Percentiles rank a stretch among this genome's conserved stretches.
Conservation (phyloP, 2,329 filamentous ascomycete genomes). For the Fusarium oxysporum region DNA sequence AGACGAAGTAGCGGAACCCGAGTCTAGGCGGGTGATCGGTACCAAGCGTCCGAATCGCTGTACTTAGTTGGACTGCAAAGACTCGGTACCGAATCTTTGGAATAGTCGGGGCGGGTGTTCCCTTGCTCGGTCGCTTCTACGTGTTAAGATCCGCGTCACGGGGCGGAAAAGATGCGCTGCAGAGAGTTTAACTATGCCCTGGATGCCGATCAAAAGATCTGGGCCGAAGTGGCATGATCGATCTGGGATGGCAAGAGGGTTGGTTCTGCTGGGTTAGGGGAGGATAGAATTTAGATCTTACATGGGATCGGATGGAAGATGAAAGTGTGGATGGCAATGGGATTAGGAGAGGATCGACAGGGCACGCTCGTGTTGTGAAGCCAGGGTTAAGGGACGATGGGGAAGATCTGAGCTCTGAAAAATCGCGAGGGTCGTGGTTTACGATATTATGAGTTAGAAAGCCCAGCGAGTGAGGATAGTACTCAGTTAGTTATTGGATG, state of each 20-base stretch:
- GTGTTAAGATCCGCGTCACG: constrained; percentile 2
- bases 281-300: constrained; percentile 15
- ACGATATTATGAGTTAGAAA: neutral
- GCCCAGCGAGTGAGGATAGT: neutral
- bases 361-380: constrained; percentile 16
- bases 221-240: constrained; percentile 20
- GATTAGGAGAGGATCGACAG: constrained; percentile 28
- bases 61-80: neutral
- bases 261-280: constrained; percentile 28
- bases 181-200: constrained; percentile 11
- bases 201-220: constrained; percentile 38
- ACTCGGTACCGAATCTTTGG: constrained; percentile 31
- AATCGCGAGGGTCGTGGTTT: neutral
- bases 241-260: constrained; percentile 10
- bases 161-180: neutral
- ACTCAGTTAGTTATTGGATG: neutral
- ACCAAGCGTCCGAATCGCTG: neutral
- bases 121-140: constrained; percentile 16
- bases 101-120: constrained; percentile 19
- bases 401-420: neutral
- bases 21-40: neutral
- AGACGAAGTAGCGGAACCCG: neutral
- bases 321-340: constrained; percentile 4
- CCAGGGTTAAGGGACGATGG: constrained; percentile 8
- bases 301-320: constrained; percentile 19